Evolutionary conservation across 2,329 filamentous ascomycete species (phyloP).

Genomic region (Metarhizium sp.): DNA sequence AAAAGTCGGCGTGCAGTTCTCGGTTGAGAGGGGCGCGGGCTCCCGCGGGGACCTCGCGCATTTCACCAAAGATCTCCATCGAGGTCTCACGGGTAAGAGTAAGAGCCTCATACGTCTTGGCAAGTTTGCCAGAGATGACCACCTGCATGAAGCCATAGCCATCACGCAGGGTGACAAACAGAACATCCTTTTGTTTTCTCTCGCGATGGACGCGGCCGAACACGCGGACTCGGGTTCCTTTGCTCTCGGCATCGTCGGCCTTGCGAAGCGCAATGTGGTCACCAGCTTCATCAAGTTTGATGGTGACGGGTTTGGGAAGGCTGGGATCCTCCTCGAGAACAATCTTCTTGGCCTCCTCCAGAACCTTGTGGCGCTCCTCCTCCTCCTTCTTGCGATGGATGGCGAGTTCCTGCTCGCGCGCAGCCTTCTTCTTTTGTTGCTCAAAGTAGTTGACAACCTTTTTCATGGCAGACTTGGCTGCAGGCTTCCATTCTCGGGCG

Average conservation of each 20-base stretch:
- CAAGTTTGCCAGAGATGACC: constrained; percentile 60
- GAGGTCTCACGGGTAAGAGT: constrained; percentile 83
- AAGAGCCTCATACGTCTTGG: constrained; percentile 85
- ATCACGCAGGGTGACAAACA: constrained; percentile 79
- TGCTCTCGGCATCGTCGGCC: constrained; percentile 32
- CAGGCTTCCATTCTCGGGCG: constrained; percentile 22
- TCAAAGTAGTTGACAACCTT: constrained; percentile 13
- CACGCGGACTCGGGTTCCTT: constrained; percentile 69
- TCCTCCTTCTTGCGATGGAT: constrained; percentile 12
- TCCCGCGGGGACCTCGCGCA: constrained; percentile 70
- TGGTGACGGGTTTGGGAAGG: constrained; percentile 67
- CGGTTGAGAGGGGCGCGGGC: constrained; percentile 73
- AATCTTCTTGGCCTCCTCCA: constrained; percentile 73
- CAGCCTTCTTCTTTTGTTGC: constrained; percentile 13
- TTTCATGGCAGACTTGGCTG: constrained; percentile 13
- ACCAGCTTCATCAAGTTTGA: constrained; percentile 37
- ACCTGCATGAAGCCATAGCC: constrained; percentile 45
- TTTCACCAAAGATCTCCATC: constrained; percentile 73
- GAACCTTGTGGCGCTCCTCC: constrained; percentile 18
- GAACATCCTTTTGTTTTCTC: constrained; percentile 71
- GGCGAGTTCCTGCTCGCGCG: constrained; percentile 12
- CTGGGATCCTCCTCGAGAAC: constrained; percentile 58
- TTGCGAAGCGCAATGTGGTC: constrained; percentile 21
- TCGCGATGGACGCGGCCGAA: constrained; percentile 75
- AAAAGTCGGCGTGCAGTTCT: constrained; percentile 87